Evolutionary conservation across 208 protist genomes (phyloP).

Genomic region (Leishmania major): DNA sequence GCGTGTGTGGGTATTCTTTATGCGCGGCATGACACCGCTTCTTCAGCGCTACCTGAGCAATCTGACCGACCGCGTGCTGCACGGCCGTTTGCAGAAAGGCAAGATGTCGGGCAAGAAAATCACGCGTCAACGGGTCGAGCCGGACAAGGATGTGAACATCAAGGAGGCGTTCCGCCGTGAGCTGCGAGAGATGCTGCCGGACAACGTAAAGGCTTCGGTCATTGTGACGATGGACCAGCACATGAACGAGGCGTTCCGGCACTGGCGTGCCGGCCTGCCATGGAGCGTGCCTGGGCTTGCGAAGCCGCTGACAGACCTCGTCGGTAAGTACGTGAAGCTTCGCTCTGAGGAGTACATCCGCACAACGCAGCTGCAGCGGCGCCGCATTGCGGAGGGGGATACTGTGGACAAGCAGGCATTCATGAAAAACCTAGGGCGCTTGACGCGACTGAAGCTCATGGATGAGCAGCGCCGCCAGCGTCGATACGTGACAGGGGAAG

Average conservation of each 20-base stretch:
- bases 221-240: constrained; percentile 99
- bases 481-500: constrained; percentile 99
- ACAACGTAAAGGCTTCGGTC: constrained; percentile 96
- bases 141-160: constrained; percentile 99
- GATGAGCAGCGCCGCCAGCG: constrained; percentile 99
- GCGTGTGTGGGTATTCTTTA: constrained; percentile 99
- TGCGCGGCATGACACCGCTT: constrained; percentile 99
- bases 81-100: constrained; percentile 95
- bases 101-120: constrained; percentile 99
- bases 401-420: constrained; percentile 99
- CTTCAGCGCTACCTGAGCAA: constrained; percentile 99
- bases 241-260: constrained; percentile 99
- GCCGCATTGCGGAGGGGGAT: constrained; percentile 98
- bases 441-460: constrained; percentile 99
- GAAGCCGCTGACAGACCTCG: constrained; percentile 98
- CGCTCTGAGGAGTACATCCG: constrained; percentile 99
- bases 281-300: constrained; percentile 99
- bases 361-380: constrained; percentile 99
- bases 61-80: constrained; percentile 99
- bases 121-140: constrained; percentile 99
- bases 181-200: constrained; percentile 99
- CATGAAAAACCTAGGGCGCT: constrained; percentile 99
- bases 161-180: constrained; percentile 99
- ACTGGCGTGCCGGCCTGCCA: constrained; percentile 99
- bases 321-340: constrained; percentile 99